These are phyloP conservation scores for Linnemannia zychae DNA, from an alignment of 192 early-diverging fungal genomes.

Conservation along the genomic window DNA sequence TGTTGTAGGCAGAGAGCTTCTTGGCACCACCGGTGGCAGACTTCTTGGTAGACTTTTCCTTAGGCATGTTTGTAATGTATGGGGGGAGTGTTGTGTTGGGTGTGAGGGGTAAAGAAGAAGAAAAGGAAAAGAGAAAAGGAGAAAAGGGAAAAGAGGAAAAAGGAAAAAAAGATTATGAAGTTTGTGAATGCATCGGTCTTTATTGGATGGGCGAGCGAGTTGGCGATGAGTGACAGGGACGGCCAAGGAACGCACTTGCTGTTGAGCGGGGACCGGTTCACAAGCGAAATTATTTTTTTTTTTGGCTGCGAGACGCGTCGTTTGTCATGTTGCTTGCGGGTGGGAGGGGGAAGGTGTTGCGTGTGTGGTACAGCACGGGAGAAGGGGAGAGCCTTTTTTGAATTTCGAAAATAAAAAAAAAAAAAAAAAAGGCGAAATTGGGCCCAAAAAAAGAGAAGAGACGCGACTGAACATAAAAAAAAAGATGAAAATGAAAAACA, in stretches of 20 bases:
- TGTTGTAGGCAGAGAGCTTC: slow-evolving; percentile 74
- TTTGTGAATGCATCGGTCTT: slow-evolving; percentile 26
- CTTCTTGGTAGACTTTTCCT: slow-evolving; percentile 65
- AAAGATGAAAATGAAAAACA: neutral
- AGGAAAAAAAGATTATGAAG: slow-evolving; percentile 33
- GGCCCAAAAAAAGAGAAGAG: neutral
- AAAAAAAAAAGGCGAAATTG: neutral
- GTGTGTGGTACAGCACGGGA: neutral
- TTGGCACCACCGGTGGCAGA: slow-evolving; percentile 39
- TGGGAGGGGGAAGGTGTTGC: neutral
- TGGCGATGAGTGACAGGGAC: neutral
- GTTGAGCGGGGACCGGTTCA: neutral
- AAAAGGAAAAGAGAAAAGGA: slow-evolving; percentile 16
- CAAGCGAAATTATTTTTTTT: neutral
- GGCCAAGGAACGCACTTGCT: neutral
- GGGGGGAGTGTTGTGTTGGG: slow-evolving; percentile 19
- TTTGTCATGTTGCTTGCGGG: neutral
- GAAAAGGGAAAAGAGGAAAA: slow-evolving; percentile 21
- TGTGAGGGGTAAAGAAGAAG: neutral
- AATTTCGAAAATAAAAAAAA: neutral
- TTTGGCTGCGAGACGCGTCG: too few species aligned
- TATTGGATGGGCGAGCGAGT: slow-evolving; percentile 1
- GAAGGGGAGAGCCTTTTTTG: neutral
- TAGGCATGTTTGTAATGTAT: slow-evolving; percentile 60
- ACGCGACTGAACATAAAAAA: neutral